Percentiles rank a stretch among this genome's conserved stretches.
Evolutionary conservation across 2,329 filamentous ascomycete genomes (phyloP).

Genomic region (Aspergillus ochraceus): DNA sequence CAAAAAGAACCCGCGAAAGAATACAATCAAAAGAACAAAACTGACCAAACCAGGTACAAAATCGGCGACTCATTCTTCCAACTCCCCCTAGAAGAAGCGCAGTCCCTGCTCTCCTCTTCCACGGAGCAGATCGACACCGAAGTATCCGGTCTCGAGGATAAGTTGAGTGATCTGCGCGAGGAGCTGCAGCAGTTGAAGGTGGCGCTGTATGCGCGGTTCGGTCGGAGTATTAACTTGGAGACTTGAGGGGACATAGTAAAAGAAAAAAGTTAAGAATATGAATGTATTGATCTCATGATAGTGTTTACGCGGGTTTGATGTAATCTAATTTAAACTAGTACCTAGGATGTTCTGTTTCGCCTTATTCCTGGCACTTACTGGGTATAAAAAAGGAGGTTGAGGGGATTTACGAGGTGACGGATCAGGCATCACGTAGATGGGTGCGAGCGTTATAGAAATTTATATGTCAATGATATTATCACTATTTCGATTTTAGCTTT

Average conservation of each 20-base stretch:
- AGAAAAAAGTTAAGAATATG: too few species aligned
- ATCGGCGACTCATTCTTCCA: conserved; percentile 95
- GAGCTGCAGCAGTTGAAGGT: conserved; percentile 92
- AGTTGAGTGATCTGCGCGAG: conserved; percentile 70
- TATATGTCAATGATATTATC: neutral
- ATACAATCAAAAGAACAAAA: neutral
- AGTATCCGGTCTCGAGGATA: conserved; percentile 73
- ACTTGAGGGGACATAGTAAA: conserved; percentile 54
- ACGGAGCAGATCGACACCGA: conserved; percentile 74
- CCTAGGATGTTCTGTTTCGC: neutral
- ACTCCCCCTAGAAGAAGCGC: conserved; percentile 77
- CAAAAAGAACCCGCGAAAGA: neutral
- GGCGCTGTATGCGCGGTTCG: conserved; percentile 89
- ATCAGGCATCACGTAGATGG: neutral
- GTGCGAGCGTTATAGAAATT: neutral
- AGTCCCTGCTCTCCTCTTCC: conserved; percentile 75
- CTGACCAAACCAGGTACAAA: conserved; percentile 69
- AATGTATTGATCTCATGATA: neutral
- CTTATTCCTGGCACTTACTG: neutral
- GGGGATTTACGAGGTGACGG: neutral
- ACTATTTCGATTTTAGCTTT: neutral
- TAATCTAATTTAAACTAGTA: neutral
- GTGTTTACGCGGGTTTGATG: neutral
- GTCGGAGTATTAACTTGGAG: conserved; percentile 95
- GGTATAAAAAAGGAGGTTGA: neutral